Evolutionary conservation across 2,329 filamentous ascomycete species (phyloP).

Genomic region (Exserohilum turcica): DNA sequence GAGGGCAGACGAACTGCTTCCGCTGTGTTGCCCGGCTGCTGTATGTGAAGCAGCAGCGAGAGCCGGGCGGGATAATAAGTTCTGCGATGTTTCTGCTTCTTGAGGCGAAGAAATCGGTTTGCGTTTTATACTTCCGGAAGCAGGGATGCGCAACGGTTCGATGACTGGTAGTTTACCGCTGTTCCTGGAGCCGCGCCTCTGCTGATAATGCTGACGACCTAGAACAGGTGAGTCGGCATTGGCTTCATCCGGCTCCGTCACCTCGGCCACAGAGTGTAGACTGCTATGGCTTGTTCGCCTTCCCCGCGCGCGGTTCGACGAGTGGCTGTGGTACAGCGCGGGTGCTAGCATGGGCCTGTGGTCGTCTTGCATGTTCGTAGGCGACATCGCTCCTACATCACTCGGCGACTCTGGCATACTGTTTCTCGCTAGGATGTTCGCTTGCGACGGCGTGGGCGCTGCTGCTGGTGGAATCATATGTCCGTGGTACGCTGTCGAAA

Average conservation of each 20-base stretch:
- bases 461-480: conserved; percentile 12
- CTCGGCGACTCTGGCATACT: background rate
- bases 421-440: background rate
- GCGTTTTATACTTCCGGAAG: conserved; percentile 29
- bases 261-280: conserved; percentile 41
- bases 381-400: conserved; percentile 1
- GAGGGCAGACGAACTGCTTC: conserved; percentile 33
- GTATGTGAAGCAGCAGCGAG: background rate
- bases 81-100: conserved; percentile 27
- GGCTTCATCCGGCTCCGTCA: conserved; percentile 37
- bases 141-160: conserved; percentile 22
- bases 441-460: conserved; percentile 3
- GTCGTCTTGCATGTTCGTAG: conserved; percentile 22
- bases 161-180: conserved; percentile 7
- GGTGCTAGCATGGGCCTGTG: conserved; percentile 32
- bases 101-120: conserved; percentile 32
- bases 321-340: conserved; percentile 40
- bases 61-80: conserved; percentile 13
- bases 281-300: conserved; percentile 40
- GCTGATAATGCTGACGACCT: conserved; percentile 11
- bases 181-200: background rate
- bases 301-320: conserved; percentile 41
- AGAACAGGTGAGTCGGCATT: conserved; percentile 27
- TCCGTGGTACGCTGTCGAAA: conserved; percentile 8
- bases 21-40: conserved; percentile 22